These are phyloP conservation scores for Dactylorhiza incarnata DNA, from an alignment of 106 monocot genomes.

Conservation along the genomic window DNA sequence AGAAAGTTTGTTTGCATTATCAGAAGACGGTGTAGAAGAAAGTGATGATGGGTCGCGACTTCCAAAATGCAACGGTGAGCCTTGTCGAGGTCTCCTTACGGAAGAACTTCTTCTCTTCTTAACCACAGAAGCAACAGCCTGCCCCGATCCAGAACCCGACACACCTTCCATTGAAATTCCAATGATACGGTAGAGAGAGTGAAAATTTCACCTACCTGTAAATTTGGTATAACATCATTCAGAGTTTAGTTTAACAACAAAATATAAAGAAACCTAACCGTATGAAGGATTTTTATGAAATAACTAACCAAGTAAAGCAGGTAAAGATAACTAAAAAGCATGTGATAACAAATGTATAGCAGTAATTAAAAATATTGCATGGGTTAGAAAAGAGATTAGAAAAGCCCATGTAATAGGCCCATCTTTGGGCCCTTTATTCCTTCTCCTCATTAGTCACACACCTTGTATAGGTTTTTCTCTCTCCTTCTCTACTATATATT, in stretches of 20 bases:
- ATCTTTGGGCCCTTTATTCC: no score
- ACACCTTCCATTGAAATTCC: conserved; percentile 39
- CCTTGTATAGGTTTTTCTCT: no score
- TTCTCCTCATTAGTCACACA: no score
- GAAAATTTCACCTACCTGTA: background rate
- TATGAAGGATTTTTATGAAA: background rate
- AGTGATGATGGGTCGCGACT: conserved; percentile 33
- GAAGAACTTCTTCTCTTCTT: conserved; percentile 44
- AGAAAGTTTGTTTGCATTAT: conserved; percentile 43
- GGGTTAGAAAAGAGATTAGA: no score
- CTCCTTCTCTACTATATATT: no score
- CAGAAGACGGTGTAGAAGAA: conserved; percentile 46
- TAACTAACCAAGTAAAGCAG: background rate
- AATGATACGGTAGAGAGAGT: background rate
- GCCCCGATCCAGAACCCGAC: conserved; percentile 27
- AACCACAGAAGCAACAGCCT: conserved; percentile 12
- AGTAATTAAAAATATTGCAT: no score
- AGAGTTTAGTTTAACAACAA: background rate
- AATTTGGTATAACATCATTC: background rate
- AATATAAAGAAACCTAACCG: background rate
- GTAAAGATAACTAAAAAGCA: no score
- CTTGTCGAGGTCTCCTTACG: conserved; percentile 40
- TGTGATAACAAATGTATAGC: no score
- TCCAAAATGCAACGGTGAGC: conserved; percentile 29
- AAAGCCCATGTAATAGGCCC: no score